phyloP scores from a whole-genome alignment of 208 protist species.

The Wallacemonas collosoma region DNA sequence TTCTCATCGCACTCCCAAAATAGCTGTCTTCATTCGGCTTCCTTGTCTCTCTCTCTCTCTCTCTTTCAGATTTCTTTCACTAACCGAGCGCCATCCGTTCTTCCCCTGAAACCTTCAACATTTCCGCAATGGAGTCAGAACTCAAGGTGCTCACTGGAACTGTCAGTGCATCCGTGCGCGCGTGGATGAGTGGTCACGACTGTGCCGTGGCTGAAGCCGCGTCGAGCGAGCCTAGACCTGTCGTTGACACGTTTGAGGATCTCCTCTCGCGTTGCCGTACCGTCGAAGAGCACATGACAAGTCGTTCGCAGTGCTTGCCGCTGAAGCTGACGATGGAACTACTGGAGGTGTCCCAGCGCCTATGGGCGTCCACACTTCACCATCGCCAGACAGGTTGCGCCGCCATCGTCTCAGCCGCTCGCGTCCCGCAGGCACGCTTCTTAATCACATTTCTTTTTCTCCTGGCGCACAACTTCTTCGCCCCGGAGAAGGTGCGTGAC shows the following conservation, averaged over 20 bases:
- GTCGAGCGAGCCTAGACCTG: neutral
- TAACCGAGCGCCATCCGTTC: too few relatives aligned
- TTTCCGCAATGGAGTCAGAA: neutral
- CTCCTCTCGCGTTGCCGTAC: neutral
- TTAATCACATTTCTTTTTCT: constrained; percentile 59
- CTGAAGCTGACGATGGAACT: constrained; percentile 43
- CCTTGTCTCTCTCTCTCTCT: too few relatives aligned
- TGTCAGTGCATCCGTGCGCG: neutral
- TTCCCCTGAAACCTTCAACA: neutral
- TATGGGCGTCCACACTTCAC: constrained; percentile 62
- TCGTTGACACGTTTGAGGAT: neutral
- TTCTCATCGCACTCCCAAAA: too few relatives aligned
- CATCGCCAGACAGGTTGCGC: neutral
- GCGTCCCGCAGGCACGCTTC: constrained; percentile 16
- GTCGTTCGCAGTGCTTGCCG: constrained; percentile 26
- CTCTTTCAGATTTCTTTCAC: too few relatives aligned
- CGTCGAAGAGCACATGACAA: neutral
- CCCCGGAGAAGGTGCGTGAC: constrained; percentile 27
- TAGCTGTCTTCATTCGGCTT: too few relatives aligned
- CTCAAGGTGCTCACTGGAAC: neutral
- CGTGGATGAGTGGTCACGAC: neutral
- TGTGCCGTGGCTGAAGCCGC: neutral
- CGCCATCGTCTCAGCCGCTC: too few relatives aligned
- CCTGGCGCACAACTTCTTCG: constrained; percentile 58
- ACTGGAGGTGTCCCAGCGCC: constrained; percentile 37